phyloP scores from a whole-genome alignment of 192 early-diverging fungal genomes.

The Ambispora gerdemannii region DNA sequence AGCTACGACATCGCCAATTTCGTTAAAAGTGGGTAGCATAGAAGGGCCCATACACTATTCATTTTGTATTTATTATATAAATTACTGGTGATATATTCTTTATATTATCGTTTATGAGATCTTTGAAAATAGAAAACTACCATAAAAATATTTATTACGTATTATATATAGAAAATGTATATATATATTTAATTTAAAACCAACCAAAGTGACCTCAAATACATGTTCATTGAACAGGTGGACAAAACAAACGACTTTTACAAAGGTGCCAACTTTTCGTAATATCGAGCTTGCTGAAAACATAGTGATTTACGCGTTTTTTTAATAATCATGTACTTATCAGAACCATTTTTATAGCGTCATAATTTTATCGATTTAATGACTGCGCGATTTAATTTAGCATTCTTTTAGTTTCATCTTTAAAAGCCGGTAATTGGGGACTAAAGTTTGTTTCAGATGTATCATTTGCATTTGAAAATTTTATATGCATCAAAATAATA shows the following conservation, averaged over 20 bases:
- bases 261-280: constrained; percentile 14
- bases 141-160: neutral
- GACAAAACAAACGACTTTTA: constrained; percentile 66
- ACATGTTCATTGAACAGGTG: constrained; percentile 73
- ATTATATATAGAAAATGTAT: too few species aligned
- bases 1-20: constrained; percentile 72
- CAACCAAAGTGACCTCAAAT: constrained; percentile 74
- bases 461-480: too few species aligned
- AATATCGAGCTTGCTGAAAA: neutral
- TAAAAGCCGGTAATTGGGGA: too few species aligned
- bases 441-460: too few species aligned
- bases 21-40: constrained; percentile 89
- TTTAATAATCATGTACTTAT: too few species aligned
- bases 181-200: too few species aligned
- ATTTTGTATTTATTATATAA: neutral
- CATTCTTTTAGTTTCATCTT: too few species aligned
- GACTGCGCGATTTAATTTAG: too few species aligned
- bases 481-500: too few species aligned
- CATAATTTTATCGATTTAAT: too few species aligned
- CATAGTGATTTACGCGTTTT: neutral
- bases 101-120: neutral
- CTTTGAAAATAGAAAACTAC: neutral
- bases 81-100: neutral
- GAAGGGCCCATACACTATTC: constrained; percentile 75
- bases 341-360: too few species aligned